A percentile compares a stretch with the other conserved stretches of the same genome.
Evolutionary conservation across 805 yeast species (phyloP).

Genomic region (Phaffomyces antillensis): DNA sequence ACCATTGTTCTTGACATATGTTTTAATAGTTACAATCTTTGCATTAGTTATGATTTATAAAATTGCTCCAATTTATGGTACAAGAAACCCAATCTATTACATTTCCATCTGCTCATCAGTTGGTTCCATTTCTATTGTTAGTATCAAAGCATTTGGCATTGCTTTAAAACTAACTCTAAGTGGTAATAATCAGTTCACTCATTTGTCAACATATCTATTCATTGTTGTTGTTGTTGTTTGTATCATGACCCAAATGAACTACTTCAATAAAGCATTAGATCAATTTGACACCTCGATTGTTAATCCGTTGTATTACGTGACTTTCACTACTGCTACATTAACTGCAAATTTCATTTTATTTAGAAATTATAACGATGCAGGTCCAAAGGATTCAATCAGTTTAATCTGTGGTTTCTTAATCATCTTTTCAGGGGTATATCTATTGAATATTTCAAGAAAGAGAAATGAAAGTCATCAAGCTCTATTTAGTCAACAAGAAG

Average conservation of each 20-base stretch:
- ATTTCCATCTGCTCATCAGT: slow-evolving; percentile 85
- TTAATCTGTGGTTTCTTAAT: slow-evolving; percentile 79
- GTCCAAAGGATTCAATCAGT: slow-evolving; percentile 72
- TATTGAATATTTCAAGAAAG: slow-evolving; percentile 71
- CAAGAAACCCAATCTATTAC: slow-evolving; percentile 79
- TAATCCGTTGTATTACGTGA: slow-evolving; percentile 84
- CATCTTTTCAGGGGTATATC: slow-evolving; percentile 81
- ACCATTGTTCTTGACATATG: slow-evolving; percentile 70
- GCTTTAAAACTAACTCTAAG: slow-evolving; percentile 77
- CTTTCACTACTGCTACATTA: slow-evolving; percentile 84
- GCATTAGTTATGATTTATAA: slow-evolving; percentile 74
- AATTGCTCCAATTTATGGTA: slow-evolving; percentile 76
- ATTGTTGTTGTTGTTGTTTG: slow-evolving; percentile 71
- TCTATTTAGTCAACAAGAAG: slow-evolving; percentile 41
- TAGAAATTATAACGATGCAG: slow-evolving; percentile 80
- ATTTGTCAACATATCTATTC: slow-evolving; percentile 77
- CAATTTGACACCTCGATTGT: slow-evolving; percentile 91
- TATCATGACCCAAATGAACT: slow-evolving; percentile 87
- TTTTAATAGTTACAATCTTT: slow-evolving; percentile 54
- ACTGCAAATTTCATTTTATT: slow-evolving; percentile 81
- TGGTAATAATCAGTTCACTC: slow-evolving; percentile 85
- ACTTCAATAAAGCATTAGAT: slow-evolving; percentile 87
- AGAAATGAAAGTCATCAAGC: slow-evolving; percentile 36
- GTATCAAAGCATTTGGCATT: slow-evolving; percentile 89
- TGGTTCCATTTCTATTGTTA: slow-evolving; percentile 86